Evolutionary conservation across 371 early-diverging fungal genomes (phyloP), one percentile per base, ranked within the genome.

Genomic region (Apophysomyces elegans): DNA sequence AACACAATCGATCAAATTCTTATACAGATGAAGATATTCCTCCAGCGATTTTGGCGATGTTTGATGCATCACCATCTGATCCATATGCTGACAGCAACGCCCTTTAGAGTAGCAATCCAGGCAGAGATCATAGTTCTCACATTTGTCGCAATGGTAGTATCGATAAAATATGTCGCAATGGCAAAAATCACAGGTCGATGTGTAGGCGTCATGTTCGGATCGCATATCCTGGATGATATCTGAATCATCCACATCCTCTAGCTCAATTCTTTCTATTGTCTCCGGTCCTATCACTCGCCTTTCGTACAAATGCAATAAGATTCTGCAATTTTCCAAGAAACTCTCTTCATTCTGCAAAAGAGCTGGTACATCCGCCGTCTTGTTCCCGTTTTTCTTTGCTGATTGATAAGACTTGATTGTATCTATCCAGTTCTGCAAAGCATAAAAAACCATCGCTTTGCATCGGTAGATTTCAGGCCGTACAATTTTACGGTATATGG

Each of bases 381-480:
- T n/a, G 7, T 7, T 26, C 6, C 9, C 37, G 14, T 21, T 58
- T 45, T 45, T 46, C 26, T 2, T 4, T 12, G 8, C 32, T 43
- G 38, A 16, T 8, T 16, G 8, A 18, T 56, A 45, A 38, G 26
- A 41, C 18, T 12, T 32, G 2, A 72, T 18, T 47, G 46, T 46
- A 0, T 37, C 16, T n/a, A 62, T 39, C 76, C 76, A 76, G 12
- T 63, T 36, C 7, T 56, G 21, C 7, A 77, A 18, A 21, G 75
- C 66, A 38, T 57, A 68, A 18, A 44, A 44, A 0, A 80, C 71
- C 9, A 74, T 77, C 4, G 77, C 73, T 60, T 77, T 77, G 44
- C 77, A 75, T 36, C 73, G 65, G 37, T 75, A 80, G 0, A 71
- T 57, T 45, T 80, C 80, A 1, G 80, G 80, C 32, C 80, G 70